Evolutionary conservation across 2,329 filamentous ascomycete genomes (phyloP), one percentile per base, ranked within the genome.

Genomic region (Colletotrichum costaricense): DNA sequence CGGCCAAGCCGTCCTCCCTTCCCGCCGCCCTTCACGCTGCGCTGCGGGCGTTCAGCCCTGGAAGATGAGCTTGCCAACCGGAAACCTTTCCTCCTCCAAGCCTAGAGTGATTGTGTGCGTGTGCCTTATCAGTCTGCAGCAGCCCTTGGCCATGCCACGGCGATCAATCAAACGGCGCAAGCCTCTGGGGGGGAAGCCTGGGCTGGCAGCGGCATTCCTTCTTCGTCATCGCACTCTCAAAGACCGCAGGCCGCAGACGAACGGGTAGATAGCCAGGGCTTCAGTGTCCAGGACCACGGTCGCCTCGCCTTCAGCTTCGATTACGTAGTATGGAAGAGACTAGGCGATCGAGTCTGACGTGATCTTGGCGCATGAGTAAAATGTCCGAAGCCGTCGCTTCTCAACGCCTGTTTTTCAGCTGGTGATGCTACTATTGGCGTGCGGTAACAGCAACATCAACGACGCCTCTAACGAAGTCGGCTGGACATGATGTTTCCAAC

Each of bases 21-120:
- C 38, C 38, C 38, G 38, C 14, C 56, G 35, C 57, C 35, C 63
- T 35, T 14, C 11, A 28, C 24, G 28, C 57, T 70, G 70, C 70
- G 35, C 57, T 70, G 70, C 70, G 67, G 67, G 67, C 70, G 67
- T 65, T 73, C 70, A 73, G 70, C 70, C 70, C 60, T 70, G 60
- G 38, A 24, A 54, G 16, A n/a, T 12, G 33, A 42, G n/a, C 22
- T 30, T 66, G 42, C 42, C 16, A 49, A 52, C 55, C 38, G n/a
- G 22, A 67, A 33, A n/a, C 35, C 67, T 28, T 52, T 26, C 24
- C 16, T 52, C 19, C 19, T 14, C n/a, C 46, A 16, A 28, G n/a
- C 38, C 60, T 52, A 49, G 42, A 49, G 42, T 49, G 38, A 12
- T 35, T 35, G 33, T 35, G 33, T 35, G 11, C 11, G 33, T 42